Evolutionary conservation across 2,329 filamentous ascomycete species (phyloP), one percentile per base, ranked within the genome.

Genomic region (Canariomyces notabilis): DNA sequence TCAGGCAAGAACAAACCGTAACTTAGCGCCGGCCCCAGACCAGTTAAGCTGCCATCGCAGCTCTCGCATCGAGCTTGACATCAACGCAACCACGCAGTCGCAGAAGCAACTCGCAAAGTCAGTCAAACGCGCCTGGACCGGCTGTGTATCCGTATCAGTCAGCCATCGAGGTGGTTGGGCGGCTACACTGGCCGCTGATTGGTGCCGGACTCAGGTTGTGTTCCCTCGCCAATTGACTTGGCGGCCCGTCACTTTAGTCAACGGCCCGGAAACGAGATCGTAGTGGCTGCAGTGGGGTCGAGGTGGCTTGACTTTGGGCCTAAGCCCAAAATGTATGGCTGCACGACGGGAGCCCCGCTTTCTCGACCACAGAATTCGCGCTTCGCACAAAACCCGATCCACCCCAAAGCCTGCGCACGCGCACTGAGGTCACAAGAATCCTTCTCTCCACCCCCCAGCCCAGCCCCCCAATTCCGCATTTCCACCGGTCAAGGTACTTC

Each of bases 401-500:
- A 51, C 49, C 51, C 51, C 46, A 48, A 46, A 42, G 41, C 31
- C 37, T 31, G 46, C 16, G 48, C 48, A 18, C 50, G 36, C 23
- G 29, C 22, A 29, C 38, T 49, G 46, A 53, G 48, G 48, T 51
- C 48, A 55, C 48, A 48, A n/a, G 44, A 49, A 49, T 47, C 48
- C 46, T 49, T 44, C 49, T 48, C 54, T 51, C 54, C 50, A 53
- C 52, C 49, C 49, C 38, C 43, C 36, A 44, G 43, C 49, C 51
- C 52, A 48, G 37, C 48, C 50, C 49, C 51, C 55, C 42, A 43
- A 41, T 40, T 49, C 53, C 39, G 41, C 38, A 34, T 46, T 51
- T 46, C 49, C 48, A 39, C 42, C 49, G 14, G 48, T 52, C 43
- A 34, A 57, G 55, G 57, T 57, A 59, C 57, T 54, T 57, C 44